Conservation (phyloP, 306 rosid genomes). For the Casuarina glauca region DNA sequence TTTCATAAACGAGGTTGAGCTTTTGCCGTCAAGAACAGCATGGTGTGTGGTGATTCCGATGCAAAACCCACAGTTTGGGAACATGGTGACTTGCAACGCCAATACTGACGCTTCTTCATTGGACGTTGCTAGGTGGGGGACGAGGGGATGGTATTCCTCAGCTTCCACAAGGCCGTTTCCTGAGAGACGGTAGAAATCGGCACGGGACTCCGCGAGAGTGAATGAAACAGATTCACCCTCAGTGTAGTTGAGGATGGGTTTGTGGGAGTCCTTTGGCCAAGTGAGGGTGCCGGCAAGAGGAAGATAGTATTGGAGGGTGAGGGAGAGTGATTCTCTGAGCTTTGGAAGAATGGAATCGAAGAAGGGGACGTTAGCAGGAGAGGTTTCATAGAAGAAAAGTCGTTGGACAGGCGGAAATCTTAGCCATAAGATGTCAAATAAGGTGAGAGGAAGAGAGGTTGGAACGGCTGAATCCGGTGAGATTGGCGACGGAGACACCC, state of each 20-base stretch:
- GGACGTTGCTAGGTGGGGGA: slow-evolving; percentile 33
- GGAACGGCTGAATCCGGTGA: neutral
- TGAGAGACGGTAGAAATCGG: slow-evolving; percentile 23
- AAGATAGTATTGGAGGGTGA: slow-evolving; percentile 27
- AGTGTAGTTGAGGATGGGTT: slow-evolving; percentile 24
- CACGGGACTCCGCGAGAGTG: slow-evolving; percentile 35
- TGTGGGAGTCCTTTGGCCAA: slow-evolving; percentile 13
- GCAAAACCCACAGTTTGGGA: slow-evolving; percentile 44
- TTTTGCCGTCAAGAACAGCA: slow-evolving; percentile 51
- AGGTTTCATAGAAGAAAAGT: slow-evolving; percentile 18
- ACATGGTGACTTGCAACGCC: slow-evolving; percentile 51
- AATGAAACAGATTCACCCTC: slow-evolving; percentile 31
- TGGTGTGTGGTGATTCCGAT: slow-evolving; percentile 51
- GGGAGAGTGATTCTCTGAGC: slow-evolving; percentile 13
- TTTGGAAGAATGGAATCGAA: neutral
- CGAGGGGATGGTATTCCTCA: neutral
- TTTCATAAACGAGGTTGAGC: slow-evolving; percentile 46
- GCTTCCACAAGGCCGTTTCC: slow-evolving; percentile 9
- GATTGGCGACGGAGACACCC: too few species aligned
- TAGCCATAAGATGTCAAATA: slow-evolving; percentile 32
- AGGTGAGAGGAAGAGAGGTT: slow-evolving; percentile 20
- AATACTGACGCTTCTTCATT: slow-evolving; percentile 31
- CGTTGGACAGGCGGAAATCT: slow-evolving; percentile 27
- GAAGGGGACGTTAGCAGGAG: neutral
- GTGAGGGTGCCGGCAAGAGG: slow-evolving; percentile 34